Evolutionary conservation across 768 basidiomycete genomes (phyloP), one percentile per base, ranked within the genome.

Genomic region (Pleurotus giganteus): DNA sequence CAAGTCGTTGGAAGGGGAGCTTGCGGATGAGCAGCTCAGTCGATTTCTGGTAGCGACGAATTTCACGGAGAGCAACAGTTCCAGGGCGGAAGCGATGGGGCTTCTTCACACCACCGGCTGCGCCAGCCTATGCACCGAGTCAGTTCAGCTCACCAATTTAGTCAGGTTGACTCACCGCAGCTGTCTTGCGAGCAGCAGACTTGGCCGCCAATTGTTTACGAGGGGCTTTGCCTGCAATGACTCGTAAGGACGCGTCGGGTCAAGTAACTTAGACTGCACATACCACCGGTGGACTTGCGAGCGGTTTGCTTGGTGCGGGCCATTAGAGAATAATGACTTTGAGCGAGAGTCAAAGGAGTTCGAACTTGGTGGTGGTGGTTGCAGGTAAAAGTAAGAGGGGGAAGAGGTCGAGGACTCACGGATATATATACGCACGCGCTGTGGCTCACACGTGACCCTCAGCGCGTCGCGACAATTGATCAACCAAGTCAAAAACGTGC

Each of bases 81-180:
- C 91, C 83, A 43, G 84, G 85, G 63, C 84, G 76, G 81, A 89
- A 91, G 58, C 89, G 82, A 79, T 92, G 91, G 59, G 89, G 91
- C 81, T 93, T 94, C 88, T 93, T 93, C 59, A 93, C 91, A 80
- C 91, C 91, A 77, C 91, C 91, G 59, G 90, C 82, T 34, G 84
- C 72, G 23, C 49, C 49, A 28, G 76, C 69, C 78, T 74, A 54
- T 2, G 57, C 52, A 56, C 15, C n/a, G 53, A 21, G 7, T 12
- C 12, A 4, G 23, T 56, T 56, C 42, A 32, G n/a, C n/a, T n/a
- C n/a, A n/a, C n/a, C n/a, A 42, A 51, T 15, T 23, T 31, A 42
- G n/a, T 34, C 55, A 32, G 44, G 61, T 29, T 13, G n/a, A 28
- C 39, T 32, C 62, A 74, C 62, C 39, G 81, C 79, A 17, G 82